Conservation (phyloP, 768 basidiomycete genomes). For the Phanerochaete carnosa region DNA sequence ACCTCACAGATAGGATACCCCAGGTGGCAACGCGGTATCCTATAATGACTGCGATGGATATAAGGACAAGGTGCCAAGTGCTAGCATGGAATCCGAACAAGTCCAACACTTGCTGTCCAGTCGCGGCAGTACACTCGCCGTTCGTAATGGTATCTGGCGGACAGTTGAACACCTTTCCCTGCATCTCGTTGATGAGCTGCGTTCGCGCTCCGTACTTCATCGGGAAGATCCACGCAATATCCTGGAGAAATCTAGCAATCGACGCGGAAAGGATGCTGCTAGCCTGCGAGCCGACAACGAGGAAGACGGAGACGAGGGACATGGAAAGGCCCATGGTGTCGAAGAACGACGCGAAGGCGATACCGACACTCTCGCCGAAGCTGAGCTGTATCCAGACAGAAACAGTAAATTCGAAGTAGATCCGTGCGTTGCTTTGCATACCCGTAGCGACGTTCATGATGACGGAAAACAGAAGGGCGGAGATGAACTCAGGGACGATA, state of each 20-base stretch:
- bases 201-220: conserved; percentile 13
- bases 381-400: conserved; percentile 9
- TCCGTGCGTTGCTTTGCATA: conserved; percentile 11
- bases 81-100: conserved; percentile 9
- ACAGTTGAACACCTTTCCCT: conserved; percentile 9
- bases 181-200: conserved; percentile 10
- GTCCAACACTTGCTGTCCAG: conserved; percentile 12
- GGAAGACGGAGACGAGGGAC: conserved; percentile 9
- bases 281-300: not conserved
- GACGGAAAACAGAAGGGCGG: conserved; percentile 10
- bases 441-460: conserved; percentile 14
- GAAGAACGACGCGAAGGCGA: conserved; percentile 13
- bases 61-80: conserved; percentile 3
- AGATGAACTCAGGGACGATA: conserved; percentile 19
- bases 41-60: conserved; percentile 1
- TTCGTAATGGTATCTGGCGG: conserved; percentile 5
- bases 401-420: conserved; percentile 14
- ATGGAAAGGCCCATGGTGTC: conserved; percentile 13
- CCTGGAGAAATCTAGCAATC: conserved; percentile 6
- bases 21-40: conserved; percentile 7
- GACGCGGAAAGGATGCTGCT: conserved; percentile 8
- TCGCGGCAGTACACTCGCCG: conserved; percentile 10
- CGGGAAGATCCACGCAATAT: conserved; percentile 12
- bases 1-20: not conserved
- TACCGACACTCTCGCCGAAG: conserved; percentile 17